These are phyloP conservation scores for Henckelia pumila DNA, from an alignment of 257 asterid species.

Conservation along the genomic window DNA sequence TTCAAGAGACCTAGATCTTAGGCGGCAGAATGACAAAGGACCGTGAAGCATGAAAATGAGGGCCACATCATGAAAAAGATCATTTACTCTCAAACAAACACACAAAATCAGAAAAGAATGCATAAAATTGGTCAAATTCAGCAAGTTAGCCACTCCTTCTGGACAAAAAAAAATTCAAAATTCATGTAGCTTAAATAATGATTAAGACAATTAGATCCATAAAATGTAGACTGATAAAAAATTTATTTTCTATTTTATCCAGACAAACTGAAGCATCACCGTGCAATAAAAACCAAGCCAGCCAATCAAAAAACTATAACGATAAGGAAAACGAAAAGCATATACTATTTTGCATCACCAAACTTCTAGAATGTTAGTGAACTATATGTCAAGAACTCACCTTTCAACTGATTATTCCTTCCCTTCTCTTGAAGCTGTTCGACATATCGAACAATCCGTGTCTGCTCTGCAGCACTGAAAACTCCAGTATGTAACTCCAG, in stretches of 20 bases:
- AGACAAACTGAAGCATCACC: not conserved
- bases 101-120: too few relatives aligned
- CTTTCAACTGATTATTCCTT: slow-evolving; percentile 49
- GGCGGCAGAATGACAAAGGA: too few relatives aligned
- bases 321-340: not conserved
- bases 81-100: too few relatives aligned
- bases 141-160: slow-evolving; percentile 1
- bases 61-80: too few relatives aligned
- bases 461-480: slow-evolving; percentile 73
- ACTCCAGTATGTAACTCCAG: slow-evolving; percentile 69
- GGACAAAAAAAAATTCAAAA: slow-evolving; percentile 9
- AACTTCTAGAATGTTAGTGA: not conserved
- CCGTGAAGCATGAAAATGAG: too few relatives aligned
- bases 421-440: slow-evolving; percentile 59
- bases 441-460: slow-evolving; percentile 56
- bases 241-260: not conserved
- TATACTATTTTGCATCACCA: not conserved
- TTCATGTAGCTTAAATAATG: not conserved
- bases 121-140: not conserved
- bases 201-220: not conserved
- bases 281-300: slow-evolving; percentile 9
- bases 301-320: not conserved
- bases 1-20: too few relatives aligned
- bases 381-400: slow-evolving; percentile 29
- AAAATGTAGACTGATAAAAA: not conserved